A percentile compares a stretch with the other conserved stretches of the same genome.
These are phyloP conservation scores for Mycena chlorophos DNA, from an alignment of 768 basidiomycete genomes.

Conservation along the genomic window DNA sequence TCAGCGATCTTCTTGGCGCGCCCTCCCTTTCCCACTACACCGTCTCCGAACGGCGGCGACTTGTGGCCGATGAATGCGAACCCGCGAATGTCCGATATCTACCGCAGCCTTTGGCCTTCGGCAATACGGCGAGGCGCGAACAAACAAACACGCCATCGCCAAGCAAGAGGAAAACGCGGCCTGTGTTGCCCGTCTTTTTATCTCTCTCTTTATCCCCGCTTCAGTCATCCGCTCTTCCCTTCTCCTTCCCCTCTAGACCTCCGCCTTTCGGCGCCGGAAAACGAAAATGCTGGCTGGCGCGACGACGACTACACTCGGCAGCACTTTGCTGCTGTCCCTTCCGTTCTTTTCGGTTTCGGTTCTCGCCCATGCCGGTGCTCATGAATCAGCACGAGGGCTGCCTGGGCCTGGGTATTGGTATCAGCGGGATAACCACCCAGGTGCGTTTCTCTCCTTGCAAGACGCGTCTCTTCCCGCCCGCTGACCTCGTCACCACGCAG, in stretches of 20 bases:
- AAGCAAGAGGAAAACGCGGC: background rate
- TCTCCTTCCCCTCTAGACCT: no score
- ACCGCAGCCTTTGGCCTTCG: no score
- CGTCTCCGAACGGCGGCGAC: no score
- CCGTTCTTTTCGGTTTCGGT: background rate
- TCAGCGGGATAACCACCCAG: slow-evolving; percentile 53
- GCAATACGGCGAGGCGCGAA: no score
- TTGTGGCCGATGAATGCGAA: no score
- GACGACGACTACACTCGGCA: background rate
- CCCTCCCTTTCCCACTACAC: no score
- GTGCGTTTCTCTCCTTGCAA: background rate
- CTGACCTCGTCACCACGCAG: background rate
- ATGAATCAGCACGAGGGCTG: background rate
- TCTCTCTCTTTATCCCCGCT: background rate
- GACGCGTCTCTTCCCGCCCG: background rate
- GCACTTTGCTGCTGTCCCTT: background rate
- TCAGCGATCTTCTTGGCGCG: no score
- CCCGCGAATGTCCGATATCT: no score
- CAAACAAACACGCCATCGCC: no score
- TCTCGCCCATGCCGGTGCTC: background rate
- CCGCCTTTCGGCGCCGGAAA: background rate
- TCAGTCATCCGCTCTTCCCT: background rate
- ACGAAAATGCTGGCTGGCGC: background rate
- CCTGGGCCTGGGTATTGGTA: slow-evolving; percentile 50
- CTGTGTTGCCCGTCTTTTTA: background rate